Evolutionary conservation across 495 filamentous ascomycete genomes (phyloP), one percentile per base, ranked within the genome.

Genomic region (Antarctomyces pellizariae): DNA sequence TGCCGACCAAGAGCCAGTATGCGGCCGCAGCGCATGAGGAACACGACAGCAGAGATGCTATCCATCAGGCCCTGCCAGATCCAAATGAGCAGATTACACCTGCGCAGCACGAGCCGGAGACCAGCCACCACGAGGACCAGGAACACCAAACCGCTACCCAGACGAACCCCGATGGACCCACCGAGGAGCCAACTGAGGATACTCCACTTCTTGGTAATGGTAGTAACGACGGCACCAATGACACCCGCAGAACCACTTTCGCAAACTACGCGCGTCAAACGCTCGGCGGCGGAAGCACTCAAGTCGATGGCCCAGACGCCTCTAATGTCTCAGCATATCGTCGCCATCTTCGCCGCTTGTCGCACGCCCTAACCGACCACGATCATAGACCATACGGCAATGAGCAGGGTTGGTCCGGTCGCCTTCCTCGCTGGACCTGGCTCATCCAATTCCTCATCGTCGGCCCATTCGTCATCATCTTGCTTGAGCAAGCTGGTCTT

Each of bases 331-430:
- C n/a, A n/a, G n/a, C n/a, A n/a, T n/a, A n/a, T n/a, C n/a, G n/a
- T n/a, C n/a, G n/a, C n/a, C n/a, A n/a, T n/a, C n/a, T n/a, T n/a
- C n/a, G n/a, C n/a, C n/a, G n/a, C n/a, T n/a, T n/a, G n/a, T n/a
- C n/a, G n/a, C n/a, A n/a, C n/a, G n/a, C n/a, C n/a, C n/a, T n/a
- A n/a, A n/a, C n/a, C 11, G 43, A 50, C 18, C 25, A 46, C 15
- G 36, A 53, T 16, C 33, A 47, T 6, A 51, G 56, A 8, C 57
- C 75, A 3, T 90, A 74, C 36, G 64, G 62, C n/a, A 51, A 61
- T 24, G 84, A 97, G 40, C 86, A 97, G 42, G 40, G 58, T 3
- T 95, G 86, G 86, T 84, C 75, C 34, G 62, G 59, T 13, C 54
- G 60, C 12, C 44, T 97, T 20, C 83, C 79, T 1, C 59, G 58